These are phyloP conservation scores for Beauveria bassiana DNA, from an alignment of 2,329 filamentous ascomycete genomes.

Conservation along the genomic window DNA sequence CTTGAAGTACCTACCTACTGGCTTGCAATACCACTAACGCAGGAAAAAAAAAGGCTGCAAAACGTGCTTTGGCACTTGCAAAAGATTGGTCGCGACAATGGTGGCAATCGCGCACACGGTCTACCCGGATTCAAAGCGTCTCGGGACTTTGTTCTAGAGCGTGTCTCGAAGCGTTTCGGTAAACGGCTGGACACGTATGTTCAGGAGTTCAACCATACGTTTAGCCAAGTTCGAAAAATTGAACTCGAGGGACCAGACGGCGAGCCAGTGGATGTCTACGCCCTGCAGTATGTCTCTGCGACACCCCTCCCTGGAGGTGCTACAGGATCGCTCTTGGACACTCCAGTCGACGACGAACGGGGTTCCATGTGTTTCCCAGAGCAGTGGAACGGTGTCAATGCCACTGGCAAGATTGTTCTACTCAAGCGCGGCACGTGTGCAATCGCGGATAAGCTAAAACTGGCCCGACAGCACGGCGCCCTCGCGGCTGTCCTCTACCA, in stretches of 20 bases:
- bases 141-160: constrained; percentile 46
- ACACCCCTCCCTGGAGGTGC: constrained; percentile 31
- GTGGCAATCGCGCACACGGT: constrained; percentile 53
- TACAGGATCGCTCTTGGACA: constrained; percentile 26
- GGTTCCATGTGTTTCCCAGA: constrained; percentile 31
- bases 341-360: constrained; percentile 27
- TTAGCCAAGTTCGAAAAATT: constrained; percentile 34
- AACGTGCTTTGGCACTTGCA: constrained; percentile 47
- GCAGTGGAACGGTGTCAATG: constrained; percentile 35
- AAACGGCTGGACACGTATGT: constrained; percentile 36
- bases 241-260: constrained; percentile 30
- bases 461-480: constrained; percentile 34
- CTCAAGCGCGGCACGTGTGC: constrained; percentile 36
- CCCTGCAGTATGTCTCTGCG: constrained; percentile 38
- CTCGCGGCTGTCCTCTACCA: constrained; percentile 51
- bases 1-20: background rate
- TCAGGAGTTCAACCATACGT: constrained; percentile 40
- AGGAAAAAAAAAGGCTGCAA: constrained; percentile 33
- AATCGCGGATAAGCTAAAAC: constrained; percentile 34
- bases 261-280: constrained; percentile 31
- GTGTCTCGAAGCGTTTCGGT: constrained; percentile 30
- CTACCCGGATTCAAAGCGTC: constrained; percentile 51
- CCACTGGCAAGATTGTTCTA: constrained; percentile 34
- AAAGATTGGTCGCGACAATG: constrained; percentile 45
- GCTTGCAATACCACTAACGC: background rate